phyloP scores from a whole-genome alignment of 2,329 filamentous ascomycete species.

The Claviceps maximensis region DNA sequence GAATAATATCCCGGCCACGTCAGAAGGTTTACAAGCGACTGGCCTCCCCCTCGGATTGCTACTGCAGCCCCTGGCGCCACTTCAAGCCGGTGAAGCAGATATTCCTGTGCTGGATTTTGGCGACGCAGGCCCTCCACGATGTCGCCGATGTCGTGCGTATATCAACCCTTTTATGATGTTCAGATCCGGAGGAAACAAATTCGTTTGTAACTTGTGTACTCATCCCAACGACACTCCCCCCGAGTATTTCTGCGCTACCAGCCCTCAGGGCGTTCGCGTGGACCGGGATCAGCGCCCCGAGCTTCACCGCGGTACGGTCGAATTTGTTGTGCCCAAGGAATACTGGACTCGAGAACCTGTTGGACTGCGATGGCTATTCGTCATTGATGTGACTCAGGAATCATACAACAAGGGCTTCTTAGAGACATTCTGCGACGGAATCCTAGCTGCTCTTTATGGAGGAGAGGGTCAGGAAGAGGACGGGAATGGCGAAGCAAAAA shows the following conservation, averaged over 20 bases:
- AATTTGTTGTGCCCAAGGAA: conserved; percentile 94
- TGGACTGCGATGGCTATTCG: conserved; percentile 74
- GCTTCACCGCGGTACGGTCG: conserved; percentile 80
- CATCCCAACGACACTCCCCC: conserved; percentile 88
- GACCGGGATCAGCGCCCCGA: conserved; percentile 85
- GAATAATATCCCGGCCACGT: conserved; percentile 79
- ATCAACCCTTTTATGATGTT: conserved; percentile 99
- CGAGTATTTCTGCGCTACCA: conserved; percentile 89
- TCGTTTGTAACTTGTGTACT: conserved; percentile 95
- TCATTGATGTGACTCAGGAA: conserved; percentile 89
- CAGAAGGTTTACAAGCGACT: conserved; percentile 68
- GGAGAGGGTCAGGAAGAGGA: conserved; percentile 37
- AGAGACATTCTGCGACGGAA: conserved; percentile 80
- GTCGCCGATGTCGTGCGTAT: conserved; percentile 84
- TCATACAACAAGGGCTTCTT: conserved; percentile 83
- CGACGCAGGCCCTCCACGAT: conserved; percentile 77
- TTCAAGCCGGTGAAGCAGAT: conserved; percentile 72
- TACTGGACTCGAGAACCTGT: conserved; percentile 96
- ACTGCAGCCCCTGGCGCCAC: conserved; percentile 72
- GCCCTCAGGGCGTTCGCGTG: conserved; percentile 71
- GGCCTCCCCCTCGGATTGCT: conserved; percentile 77
- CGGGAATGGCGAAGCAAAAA: conserved; percentile 38
- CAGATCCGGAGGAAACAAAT: conserved; percentile 83
- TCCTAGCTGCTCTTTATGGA: conserved; percentile 73
- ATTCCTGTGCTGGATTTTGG: conserved; percentile 94